phyloP scores from a whole-genome alignment of 75 land plant species.

The Pseudotsuga menziesii region DNA sequence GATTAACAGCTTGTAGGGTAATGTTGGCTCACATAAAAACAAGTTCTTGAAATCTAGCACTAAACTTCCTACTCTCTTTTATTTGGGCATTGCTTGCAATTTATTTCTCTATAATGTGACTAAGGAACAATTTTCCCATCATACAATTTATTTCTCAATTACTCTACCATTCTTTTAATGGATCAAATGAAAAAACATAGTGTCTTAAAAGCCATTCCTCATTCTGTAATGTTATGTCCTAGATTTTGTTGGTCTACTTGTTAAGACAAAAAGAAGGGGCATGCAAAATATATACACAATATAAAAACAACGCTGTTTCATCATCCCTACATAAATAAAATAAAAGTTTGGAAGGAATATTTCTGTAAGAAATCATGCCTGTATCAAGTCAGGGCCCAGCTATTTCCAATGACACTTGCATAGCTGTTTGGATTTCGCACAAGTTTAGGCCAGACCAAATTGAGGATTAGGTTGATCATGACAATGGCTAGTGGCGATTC shows the following conservation, averaged over 20 bases:
- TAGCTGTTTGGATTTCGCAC: conserved; percentile 31
- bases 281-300: neutral
- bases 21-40: too few species aligned
- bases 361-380: conserved; percentile 11
- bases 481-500: neutral
- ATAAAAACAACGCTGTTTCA: neutral
- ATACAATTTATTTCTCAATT: too few species aligned
- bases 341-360: neutral
- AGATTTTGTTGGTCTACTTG: neutral
- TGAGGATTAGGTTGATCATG: conserved; percentile 22
- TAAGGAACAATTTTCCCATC: too few species aligned
- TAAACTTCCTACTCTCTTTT: too few species aligned
- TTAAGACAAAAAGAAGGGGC: neutral
- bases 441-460: conserved; percentile 27
- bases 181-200: too few species aligned
- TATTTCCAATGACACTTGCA: conserved; percentile 26
- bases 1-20: neutral
- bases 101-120: too few species aligned
- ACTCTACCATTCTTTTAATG: too few species aligned
- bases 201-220: too few species aligned
- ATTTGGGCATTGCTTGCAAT: too few species aligned
- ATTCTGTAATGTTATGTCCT: neutral
- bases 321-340: neutral
- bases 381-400: conserved; percentile 31
- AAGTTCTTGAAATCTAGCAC: too few species aligned